Base-by-base conservation (phyloP, 768 basidiomycete species). In the Leucocoprinus leucothites region DNA sequence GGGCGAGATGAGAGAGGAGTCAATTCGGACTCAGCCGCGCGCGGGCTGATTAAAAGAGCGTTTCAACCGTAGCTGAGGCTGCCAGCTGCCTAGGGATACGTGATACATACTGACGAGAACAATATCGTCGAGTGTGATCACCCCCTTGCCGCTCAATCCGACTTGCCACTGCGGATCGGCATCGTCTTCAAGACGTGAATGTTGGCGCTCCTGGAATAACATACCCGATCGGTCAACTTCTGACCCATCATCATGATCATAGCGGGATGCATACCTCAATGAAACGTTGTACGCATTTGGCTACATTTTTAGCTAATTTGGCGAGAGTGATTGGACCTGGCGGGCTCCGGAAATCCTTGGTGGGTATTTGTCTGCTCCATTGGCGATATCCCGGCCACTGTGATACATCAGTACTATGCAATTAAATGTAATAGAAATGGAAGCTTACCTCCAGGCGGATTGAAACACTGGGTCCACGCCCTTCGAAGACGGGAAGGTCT, bases 361-460 rank as follows among this genome's bases (percentile, higher is more conserved):
- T 91, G 7, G 89, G 89, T 57, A 91, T 91, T 65, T 91, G 89
- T 53, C 86, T 79, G 53, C 84, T 87, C 87, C 87, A 91, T 44
- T 82, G 78, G 26, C 81, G 72, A 60, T 91, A 91, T 1, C 89
- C 87, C 3, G 87, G 88, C 89, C 89, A 91, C 89, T 91, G 57
- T 22, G 21, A 56, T 21, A 21, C 47, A 48, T 56, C 38, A 49
- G 48, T 43, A 35, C 38, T 28, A 43, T 42, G 48, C 16, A 35
- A 26, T 44, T 44, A 22, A 9, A 22, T 34, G 51, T 31, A 9
- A 9, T 44, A 28, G 45, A 36, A 34, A 41, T 34, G 35, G 48
- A 21, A 52, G 51, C 79, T 61, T 60, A 85, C 89, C 76, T 89
- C 86, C 22, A 91, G 72, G 26, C 89, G 81, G 56, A 91, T 87